Conservation (phyloP, 768 basidiomycete genomes). For the Lactarius quietus region DNA sequence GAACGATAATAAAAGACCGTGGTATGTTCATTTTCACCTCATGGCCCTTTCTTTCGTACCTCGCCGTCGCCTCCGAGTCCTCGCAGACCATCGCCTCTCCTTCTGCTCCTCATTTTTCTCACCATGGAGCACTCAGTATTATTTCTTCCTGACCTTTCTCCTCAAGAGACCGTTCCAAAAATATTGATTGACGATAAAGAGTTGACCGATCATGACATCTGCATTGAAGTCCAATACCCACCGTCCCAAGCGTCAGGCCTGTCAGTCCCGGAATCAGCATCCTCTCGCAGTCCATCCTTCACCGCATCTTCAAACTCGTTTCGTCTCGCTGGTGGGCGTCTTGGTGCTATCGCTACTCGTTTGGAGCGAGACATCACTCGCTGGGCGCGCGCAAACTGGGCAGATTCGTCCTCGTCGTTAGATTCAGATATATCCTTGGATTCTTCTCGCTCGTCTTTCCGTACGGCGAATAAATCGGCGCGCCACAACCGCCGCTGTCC, state of each 20-base stretch:
- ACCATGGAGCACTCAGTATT: conserved; percentile 20
- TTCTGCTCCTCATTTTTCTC: neutral
- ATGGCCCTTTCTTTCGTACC: conserved; percentile 7
- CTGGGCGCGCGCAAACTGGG: conserved; percentile 57
- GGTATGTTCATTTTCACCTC: neutral
- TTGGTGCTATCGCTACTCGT: conserved; percentile 46
- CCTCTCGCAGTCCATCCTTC: conserved; percentile 34
- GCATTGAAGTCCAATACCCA: conserved; percentile 50
- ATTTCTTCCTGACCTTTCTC: conserved; percentile 6
- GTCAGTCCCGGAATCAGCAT: conserved; percentile 30
- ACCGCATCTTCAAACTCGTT: conserved; percentile 39
- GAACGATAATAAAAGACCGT: no score
- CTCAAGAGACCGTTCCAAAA: conserved; percentile 6
- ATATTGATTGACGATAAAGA: neutral
- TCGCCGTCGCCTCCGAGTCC: neutral
- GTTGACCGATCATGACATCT: conserved; percentile 49
- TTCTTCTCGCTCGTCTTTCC: conserved; percentile 40
- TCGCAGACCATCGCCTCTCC: neutral
- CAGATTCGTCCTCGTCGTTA: conserved; percentile 40
- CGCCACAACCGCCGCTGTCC: conserved; percentile 46
- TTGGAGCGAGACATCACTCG: conserved; percentile 67
- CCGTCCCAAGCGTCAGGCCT: conserved; percentile 30
- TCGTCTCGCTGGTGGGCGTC: conserved; percentile 31
- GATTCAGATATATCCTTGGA: conserved; percentile 38
- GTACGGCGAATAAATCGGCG: conserved; percentile 35